phyloP scores from a whole-genome alignment of 345 rosid genomes.

The Moricandia moricandioides region DNA sequence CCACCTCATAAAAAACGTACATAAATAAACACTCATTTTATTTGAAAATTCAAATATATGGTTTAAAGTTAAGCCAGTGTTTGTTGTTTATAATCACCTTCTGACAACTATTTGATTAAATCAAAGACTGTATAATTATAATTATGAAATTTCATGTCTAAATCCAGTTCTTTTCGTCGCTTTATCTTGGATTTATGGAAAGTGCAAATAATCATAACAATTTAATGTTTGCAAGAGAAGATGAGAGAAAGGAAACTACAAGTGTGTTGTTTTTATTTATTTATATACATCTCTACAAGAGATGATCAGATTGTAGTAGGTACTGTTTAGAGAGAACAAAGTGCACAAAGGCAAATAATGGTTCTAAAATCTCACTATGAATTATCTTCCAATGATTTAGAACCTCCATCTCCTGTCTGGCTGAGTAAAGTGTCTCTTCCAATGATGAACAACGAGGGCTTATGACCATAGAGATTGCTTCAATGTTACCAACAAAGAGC shows the following conservation, averaged over 20 bases:
- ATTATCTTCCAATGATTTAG: background rate
- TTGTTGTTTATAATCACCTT: too few relatives aligned
- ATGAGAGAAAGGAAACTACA: background rate
- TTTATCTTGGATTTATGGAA: background rate
- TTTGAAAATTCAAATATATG: too few relatives aligned
- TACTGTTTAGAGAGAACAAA: constrained; percentile 9
- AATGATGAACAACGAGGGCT: constrained; percentile 28
- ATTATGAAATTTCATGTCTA: too few relatives aligned
- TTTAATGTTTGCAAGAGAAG: background rate
- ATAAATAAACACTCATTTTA: too few relatives aligned
- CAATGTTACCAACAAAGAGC: constrained; percentile 10
- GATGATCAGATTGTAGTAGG: background rate
- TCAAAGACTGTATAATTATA: too few relatives aligned
- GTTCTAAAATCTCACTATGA: constrained; percentile 12
- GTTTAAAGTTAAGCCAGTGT: too few relatives aligned
- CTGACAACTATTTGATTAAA: too few relatives aligned
- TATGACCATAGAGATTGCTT: constrained; percentile 1
- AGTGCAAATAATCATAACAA: background rate
- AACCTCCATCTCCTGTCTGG: constrained; percentile 14
- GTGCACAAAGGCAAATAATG: constrained; percentile 23
- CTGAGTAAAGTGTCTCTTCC: constrained; percentile 21
- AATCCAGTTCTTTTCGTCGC: too few relatives aligned
- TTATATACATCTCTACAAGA: background rate
- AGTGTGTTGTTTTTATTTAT: background rate
- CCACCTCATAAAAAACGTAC: background rate